Conservation (phyloP, 331 rosid species). For the Quercus phellos region DNA sequence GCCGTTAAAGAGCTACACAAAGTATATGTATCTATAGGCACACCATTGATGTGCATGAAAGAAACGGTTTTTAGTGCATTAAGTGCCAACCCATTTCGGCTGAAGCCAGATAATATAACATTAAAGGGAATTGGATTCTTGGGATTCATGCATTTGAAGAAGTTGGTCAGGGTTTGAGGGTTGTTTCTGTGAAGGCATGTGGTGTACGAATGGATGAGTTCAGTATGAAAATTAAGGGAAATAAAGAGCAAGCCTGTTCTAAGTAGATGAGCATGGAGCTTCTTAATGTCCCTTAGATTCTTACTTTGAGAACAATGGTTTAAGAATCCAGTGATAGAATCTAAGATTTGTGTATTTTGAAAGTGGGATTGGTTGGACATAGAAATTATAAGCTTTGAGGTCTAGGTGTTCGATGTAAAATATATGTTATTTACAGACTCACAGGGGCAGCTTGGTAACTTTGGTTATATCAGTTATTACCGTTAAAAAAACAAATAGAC, state of each 20-base stretch:
- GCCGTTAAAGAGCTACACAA: slow-evolving; percentile 60
- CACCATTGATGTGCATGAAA: slow-evolving; percentile 51
- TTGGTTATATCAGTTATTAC: too few species aligned
- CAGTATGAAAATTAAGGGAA: slow-evolving; percentile 35
- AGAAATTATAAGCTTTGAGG: background rate
- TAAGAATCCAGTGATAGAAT: slow-evolving; percentile 30
- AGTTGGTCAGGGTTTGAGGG: slow-evolving; percentile 22
- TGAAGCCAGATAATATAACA: slow-evolving; percentile 38
- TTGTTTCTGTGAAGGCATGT: slow-evolving; percentile 20
- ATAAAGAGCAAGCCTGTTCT: slow-evolving; percentile 39
- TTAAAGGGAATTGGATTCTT: slow-evolving; percentile 45
- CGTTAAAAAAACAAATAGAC: too few species aligned
- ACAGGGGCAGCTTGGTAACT: too few species aligned
- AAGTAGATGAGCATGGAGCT: slow-evolving; percentile 52
- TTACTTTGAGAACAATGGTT: slow-evolving; percentile 26
- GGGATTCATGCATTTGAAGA: slow-evolving; percentile 55
- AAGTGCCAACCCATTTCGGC: slow-evolving; percentile 39
- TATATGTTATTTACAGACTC: too few species aligned
- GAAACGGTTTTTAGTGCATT: slow-evolving; percentile 47
- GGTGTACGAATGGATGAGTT: slow-evolving; percentile 42
- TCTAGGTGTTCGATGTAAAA: background rate
- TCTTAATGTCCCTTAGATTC: slow-evolving; percentile 39
- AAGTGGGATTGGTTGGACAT: slow-evolving; percentile 26
- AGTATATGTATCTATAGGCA: slow-evolving; percentile 59
- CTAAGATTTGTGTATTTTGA: background rate